These are phyloP conservation scores for Gonium pectorale DNA, from an alignment of 139 green algal genomes.

Conservation along the genomic window DNA sequence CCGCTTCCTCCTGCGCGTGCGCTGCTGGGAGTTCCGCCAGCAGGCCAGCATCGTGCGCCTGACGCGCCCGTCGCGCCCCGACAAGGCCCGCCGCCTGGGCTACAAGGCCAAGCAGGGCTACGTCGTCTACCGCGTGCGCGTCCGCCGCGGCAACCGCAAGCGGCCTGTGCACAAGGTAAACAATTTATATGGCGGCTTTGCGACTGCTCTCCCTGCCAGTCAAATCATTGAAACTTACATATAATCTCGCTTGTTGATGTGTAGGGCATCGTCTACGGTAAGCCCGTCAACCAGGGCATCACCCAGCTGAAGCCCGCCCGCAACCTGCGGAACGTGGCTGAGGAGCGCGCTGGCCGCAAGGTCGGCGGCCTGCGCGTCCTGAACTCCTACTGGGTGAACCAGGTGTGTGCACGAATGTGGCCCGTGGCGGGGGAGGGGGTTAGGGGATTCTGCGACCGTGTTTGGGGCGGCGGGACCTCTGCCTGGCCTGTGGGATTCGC, in stretches of 20 bases:
- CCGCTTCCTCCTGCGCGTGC: constrained; percentile 98
- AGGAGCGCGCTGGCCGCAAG: constrained; percentile 97
- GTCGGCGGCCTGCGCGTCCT: constrained; percentile 95
- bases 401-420: constrained; percentile 82
- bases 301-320: constrained; percentile 96
- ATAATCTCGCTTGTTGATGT: not conserved
- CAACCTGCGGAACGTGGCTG: constrained; percentile 93
- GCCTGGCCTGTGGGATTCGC: too few relatives aligned
- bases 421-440: not conserved
- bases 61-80: constrained; percentile 88
- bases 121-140: constrained; percentile 96
- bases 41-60: constrained; percentile 91
- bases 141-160: constrained; percentile 97
- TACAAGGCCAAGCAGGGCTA: constrained; percentile 99
- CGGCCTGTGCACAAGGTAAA: constrained; percentile 93
- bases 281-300: constrained; percentile 97
- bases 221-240: not conserved
- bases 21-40: constrained; percentile 99
- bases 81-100: constrained; percentile 97
- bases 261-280: constrained; percentile 97
- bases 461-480: too few relatives aligned
- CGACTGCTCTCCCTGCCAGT: not conserved
- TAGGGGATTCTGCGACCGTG: not conserved
- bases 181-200: not conserved
- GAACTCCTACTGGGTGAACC: constrained; percentile 99